Evolutionary conservation across 2,329 filamentous ascomycete genomes (phyloP).

Genomic region (Endothia cerciana): DNA sequence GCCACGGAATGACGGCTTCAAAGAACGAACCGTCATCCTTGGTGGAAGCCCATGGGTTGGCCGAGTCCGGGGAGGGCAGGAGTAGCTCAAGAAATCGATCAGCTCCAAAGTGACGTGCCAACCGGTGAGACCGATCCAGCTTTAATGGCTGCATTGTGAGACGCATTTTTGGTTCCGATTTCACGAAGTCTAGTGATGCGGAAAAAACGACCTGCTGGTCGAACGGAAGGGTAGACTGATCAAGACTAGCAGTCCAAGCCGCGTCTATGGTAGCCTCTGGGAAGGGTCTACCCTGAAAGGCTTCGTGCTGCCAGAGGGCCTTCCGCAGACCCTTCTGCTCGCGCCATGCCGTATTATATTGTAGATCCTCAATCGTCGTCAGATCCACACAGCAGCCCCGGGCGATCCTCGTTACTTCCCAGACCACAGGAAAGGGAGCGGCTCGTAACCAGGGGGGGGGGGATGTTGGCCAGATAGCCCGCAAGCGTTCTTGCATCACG

Average conservation of each 20-base stretch:
- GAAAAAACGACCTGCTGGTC: slow-evolving; percentile 46
- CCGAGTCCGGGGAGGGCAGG: slow-evolving; percentile 49
- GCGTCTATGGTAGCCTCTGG: slow-evolving; percentile 49
- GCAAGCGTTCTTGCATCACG: background rate
- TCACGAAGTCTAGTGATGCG: slow-evolving; percentile 46
- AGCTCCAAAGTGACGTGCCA: slow-evolving; percentile 58
- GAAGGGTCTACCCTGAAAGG: slow-evolving; percentile 49
- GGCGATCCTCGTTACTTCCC: slow-evolving; percentile 56
- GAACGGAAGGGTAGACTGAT: slow-evolving; percentile 36
- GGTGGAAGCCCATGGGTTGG: slow-evolving; percentile 35
- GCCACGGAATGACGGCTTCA: slow-evolving; percentile 46
- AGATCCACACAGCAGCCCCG: slow-evolving; percentile 50
- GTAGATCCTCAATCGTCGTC: slow-evolving; percentile 36
- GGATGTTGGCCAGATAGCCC: slow-evolving; percentile 28
- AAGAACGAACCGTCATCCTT: slow-evolving; percentile 39
- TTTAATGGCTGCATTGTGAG: slow-evolving; percentile 53
- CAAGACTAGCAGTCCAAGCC: slow-evolving; percentile 51
- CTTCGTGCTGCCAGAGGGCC: slow-evolving; percentile 42
- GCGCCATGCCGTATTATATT: slow-evolving; percentile 46
- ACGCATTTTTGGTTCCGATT: slow-evolving; percentile 44
- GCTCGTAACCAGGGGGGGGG: slow-evolving; percentile 43
- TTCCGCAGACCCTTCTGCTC: slow-evolving; percentile 50
- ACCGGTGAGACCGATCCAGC: slow-evolving; percentile 54
- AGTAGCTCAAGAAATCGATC: slow-evolving; percentile 63
- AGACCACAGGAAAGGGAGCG: slow-evolving; percentile 54